Evolutionary conservation across 208 protist species (phyloP).

Genomic region (Leishmania turanica): DNA sequence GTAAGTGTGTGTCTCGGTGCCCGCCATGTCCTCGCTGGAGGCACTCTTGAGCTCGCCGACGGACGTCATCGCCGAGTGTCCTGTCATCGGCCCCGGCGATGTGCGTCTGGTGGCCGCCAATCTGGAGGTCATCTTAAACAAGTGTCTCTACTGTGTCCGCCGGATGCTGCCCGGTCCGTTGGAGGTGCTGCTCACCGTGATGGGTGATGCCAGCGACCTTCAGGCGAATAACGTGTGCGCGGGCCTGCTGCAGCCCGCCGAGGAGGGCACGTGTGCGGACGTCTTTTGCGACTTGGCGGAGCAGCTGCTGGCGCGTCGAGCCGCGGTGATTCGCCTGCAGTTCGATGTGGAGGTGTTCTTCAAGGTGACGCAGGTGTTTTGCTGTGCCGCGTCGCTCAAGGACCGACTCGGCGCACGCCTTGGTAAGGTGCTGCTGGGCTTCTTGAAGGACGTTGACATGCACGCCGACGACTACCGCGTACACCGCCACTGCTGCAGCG

Average conservation of each 20-base stretch:
- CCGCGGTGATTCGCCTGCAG: conserved; percentile 37
- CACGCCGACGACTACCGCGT: conserved; percentile 78
- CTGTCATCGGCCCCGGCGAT: conserved; percentile 36
- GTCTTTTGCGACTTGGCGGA: conserved; percentile 43
- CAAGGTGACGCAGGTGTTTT: conserved; percentile 63
- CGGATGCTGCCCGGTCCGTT: conserved; percentile 46
- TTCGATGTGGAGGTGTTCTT: conserved; percentile 75
- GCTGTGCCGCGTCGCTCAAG: conserved; percentile 49
- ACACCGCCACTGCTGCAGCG: conserved; percentile 67
- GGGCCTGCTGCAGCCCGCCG: conserved; percentile 34
- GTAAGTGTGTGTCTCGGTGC: not conserved
- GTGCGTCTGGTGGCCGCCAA: conserved; percentile 38
- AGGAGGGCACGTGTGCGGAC: conserved; percentile 50
- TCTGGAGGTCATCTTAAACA: conserved; percentile 60
- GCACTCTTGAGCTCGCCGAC: conserved; percentile 51
- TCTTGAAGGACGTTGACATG: conserved; percentile 47
- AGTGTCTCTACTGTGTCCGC: conserved; percentile 70
- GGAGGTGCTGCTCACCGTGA: conserved; percentile 52
- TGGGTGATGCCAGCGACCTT: conserved; percentile 37
- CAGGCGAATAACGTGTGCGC: conserved; percentile 35
- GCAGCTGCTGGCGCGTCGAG: conserved; percentile 43
- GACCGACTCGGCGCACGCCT: conserved; percentile 46
- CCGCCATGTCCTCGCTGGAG: conserved; percentile 46
- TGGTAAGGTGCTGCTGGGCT: conserved; percentile 51
- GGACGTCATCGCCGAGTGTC: conserved; percentile 41